Evolutionary conservation across 2,329 filamentous ascomycete genomes (phyloP).

Genomic region (Kalaharituber pfeilii): DNA sequence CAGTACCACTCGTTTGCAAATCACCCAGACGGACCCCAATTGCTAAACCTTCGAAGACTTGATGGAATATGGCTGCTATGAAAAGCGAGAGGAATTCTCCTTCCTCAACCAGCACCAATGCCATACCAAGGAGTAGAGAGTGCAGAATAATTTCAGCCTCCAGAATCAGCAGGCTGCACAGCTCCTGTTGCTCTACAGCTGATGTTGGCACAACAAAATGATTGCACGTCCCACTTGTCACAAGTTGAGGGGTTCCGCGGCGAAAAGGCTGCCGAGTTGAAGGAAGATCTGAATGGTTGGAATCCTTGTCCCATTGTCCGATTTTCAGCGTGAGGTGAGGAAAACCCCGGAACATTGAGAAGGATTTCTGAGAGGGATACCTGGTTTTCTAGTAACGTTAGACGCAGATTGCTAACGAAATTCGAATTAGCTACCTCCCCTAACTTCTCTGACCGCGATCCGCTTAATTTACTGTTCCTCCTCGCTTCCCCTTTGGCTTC

Average conservation of each 20-base stretch:
- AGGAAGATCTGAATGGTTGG: no score
- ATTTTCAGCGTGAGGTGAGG: no score
- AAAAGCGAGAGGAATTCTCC: background rate
- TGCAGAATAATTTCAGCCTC: slow-evolving; percentile 61
- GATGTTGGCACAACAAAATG: background rate
- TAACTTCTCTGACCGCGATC: no score
- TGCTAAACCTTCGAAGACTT: slow-evolving; percentile 59
- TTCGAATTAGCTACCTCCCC: no score
- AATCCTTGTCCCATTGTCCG: no score
- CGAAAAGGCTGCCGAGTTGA: no score
- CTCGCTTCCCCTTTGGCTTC: background rate
- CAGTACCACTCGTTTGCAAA: slow-evolving; percentile 27
- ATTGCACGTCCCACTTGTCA: background rate
- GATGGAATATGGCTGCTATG: slow-evolving; percentile 45
- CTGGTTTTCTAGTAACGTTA: no score
- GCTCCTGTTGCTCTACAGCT: background rate
- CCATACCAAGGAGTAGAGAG: slow-evolving; percentile 34
- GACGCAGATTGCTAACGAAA: no score
- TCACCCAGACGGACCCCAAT: slow-evolving; percentile 54
- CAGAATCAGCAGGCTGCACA: slow-evolving; percentile 35
- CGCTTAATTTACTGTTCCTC: background rate
- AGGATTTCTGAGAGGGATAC: no score
- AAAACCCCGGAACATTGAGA: no score
- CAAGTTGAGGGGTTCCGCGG: background rate
- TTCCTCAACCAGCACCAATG: slow-evolving; percentile 10